phyloP scores from a whole-genome alignment of 306 rosid species.

The Hippophae rhamnoides region DNA sequence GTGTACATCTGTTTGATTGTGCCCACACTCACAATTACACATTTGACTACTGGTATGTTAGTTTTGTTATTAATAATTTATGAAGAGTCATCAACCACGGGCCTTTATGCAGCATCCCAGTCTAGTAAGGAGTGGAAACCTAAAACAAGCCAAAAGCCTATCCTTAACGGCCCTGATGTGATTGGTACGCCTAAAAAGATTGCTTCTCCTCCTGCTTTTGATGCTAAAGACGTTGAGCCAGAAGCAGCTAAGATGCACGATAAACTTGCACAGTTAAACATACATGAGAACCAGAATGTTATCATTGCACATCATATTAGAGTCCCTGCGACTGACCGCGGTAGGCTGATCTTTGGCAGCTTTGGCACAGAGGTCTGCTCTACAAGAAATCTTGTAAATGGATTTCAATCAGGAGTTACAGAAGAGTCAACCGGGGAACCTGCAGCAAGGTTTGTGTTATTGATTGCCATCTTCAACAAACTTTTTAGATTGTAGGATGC shows the following conservation, averaged over 20 bases:
- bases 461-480: not conserved
- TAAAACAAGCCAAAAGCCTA: slow-evolving; percentile 69
- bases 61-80: slow-evolving; percentile 12
- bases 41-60: not conserved
- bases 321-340: slow-evolving; percentile 69
- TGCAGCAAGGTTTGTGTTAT: slow-evolving; percentile 50
- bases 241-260: slow-evolving; percentile 51
- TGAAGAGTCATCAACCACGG: slow-evolving; percentile 11
- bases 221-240: slow-evolving; percentile 38
- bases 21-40: not conserved
- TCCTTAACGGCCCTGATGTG: slow-evolving; percentile 54
- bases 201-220: slow-evolving; percentile 43
- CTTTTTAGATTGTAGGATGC: too few species aligned
- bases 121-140: slow-evolving; percentile 95
- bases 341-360: slow-evolving; percentile 80
- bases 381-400: slow-evolving; percentile 33
- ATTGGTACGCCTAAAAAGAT: slow-evolving; percentile 67
- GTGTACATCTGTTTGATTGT: too few species aligned
- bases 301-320: slow-evolving; percentile 86
- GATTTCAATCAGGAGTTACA: slow-evolving; percentile 35
- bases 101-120: slow-evolving; percentile 64
- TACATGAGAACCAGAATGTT: slow-evolving; percentile 65
- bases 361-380: slow-evolving; percentile 57
- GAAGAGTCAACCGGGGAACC: slow-evolving; percentile 47
- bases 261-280: slow-evolving; percentile 40